Evolutionary conservation across 129 eudicot species (phyloP).

Genomic region (Smallanthus sonchifolius): DNA sequence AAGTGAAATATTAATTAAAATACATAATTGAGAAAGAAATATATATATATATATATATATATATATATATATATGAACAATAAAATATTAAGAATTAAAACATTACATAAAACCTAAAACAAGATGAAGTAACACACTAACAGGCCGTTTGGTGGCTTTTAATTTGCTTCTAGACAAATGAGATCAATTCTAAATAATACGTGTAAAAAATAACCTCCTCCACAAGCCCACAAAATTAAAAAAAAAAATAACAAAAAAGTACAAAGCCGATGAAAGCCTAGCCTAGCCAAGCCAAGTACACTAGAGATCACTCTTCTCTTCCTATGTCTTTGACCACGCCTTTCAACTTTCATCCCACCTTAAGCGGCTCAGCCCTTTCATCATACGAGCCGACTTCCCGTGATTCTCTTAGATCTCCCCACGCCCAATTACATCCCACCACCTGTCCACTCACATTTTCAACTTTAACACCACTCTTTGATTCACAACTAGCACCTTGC

Average conservation of each 20-base stretch:
- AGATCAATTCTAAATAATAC: neutral
- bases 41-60: no score
- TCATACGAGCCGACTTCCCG: neutral
- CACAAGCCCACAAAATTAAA: neutral
- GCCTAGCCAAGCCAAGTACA: neutral
- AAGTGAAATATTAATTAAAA: no score
- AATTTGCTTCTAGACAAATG: no score
- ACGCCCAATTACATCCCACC: neutral
- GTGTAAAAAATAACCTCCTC: neutral
- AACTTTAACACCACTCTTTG: neutral
- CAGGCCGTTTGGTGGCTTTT: neutral
- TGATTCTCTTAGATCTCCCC: neutral
- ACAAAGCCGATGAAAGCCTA: neutral
- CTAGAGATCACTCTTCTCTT: no score
- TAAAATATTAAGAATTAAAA: no score
- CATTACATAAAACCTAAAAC: neutral
- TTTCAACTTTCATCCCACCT: neutral
- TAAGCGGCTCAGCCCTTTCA: neutral
- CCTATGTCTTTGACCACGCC: neutral
- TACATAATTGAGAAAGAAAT: no score
- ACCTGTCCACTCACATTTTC: neutral
- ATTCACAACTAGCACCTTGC: neutral
- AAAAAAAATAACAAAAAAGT: neutral
- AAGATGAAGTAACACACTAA: no score
- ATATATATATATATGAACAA: no score